These are phyloP conservation scores for Solanum hybrid DNA, from an alignment of 305 asterid genomes.

Conservation along the genomic window DNA sequence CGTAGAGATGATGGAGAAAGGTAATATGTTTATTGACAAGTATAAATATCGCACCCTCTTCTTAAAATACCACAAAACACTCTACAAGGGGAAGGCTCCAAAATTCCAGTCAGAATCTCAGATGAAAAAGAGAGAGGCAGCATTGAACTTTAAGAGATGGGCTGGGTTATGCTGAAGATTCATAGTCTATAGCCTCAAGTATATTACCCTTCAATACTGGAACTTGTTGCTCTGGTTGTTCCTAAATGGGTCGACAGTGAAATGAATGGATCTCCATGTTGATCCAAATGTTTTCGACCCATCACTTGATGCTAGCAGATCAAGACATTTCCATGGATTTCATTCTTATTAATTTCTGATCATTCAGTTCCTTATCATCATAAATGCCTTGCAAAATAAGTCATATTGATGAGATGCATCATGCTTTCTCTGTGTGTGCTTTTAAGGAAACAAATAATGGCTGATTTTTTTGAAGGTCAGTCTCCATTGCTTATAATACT, in stretches of 20 bases:
- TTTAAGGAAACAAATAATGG: neutral
- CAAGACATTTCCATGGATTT: neutral
- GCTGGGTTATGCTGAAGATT: slow-evolving; percentile 44
- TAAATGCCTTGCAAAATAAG: neutral
- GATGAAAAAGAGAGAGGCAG: slow-evolving; percentile 72
- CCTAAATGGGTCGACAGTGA: neutral
- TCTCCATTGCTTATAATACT: neutral
- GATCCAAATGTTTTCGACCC: neutral
- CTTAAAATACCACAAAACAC: slow-evolving; percentile 69
- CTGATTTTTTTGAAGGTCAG: neutral
- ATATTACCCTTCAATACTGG: neutral
- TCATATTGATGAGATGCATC: neutral
- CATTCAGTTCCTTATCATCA: neutral
- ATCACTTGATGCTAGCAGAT: neutral
- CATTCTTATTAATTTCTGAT: neutral
- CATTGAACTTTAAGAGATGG: slow-evolving; percentile 71
- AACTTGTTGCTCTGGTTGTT: neutral
- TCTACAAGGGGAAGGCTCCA: slow-evolving; percentile 67
- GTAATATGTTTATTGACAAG: slow-evolving; percentile 69
- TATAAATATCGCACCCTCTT: slow-evolving; percentile 69
- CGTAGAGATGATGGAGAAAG: slow-evolving; percentile 68
- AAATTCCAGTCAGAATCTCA: slow-evolving; percentile 78
- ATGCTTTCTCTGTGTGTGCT: neutral
- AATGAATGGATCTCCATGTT: neutral
- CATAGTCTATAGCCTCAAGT: neutral